Conservation (phyloP, 768 basidiomycete species). For the Cyathus striatus region DNA sequence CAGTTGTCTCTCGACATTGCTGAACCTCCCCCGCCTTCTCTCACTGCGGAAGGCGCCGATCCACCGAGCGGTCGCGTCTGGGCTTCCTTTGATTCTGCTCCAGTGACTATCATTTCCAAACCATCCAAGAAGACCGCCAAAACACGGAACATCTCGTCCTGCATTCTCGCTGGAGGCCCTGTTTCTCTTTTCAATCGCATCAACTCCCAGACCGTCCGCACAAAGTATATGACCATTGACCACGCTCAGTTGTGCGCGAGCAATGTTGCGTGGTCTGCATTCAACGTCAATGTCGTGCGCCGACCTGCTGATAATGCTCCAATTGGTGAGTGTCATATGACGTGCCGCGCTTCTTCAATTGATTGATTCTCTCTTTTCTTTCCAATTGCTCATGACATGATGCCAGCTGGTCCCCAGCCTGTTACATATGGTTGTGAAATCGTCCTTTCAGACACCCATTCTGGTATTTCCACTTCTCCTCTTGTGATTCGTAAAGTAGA, state of each 20-base stretch:
- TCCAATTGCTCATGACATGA: constrained; percentile 10
- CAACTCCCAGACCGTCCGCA: constrained; percentile 94
- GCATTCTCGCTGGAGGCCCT: constrained; percentile 84
- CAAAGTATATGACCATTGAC: constrained; percentile 96
- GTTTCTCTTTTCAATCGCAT: constrained; percentile 95
- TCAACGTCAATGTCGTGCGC: constrained; percentile 86
- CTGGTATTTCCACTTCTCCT: constrained; percentile 82
- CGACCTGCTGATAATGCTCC: constrained; percentile 61
- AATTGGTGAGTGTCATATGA: constrained; percentile 65
- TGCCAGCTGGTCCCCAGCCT: constrained; percentile 71
- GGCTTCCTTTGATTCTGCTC: constrained; percentile 90
- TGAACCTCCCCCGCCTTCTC: constrained; percentile 57
- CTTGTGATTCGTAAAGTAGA: constrained; percentile 90
- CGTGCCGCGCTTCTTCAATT: constrained; percentile 22
- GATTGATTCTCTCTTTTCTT: constrained; percentile 33
- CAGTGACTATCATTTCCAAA: constrained; percentile 93
- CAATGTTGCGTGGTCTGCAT: constrained; percentile 89
- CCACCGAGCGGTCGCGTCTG: constrained; percentile 63
- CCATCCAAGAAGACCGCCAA: constrained; percentile 97
- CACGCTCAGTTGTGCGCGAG: constrained; percentile 80
- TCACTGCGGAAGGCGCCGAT: constrained; percentile 40
- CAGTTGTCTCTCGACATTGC: constrained; percentile 81
- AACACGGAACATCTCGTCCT: constrained; percentile 86
- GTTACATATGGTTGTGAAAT: constrained; percentile 92
- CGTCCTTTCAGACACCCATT: constrained; percentile 76